Conservation (phyloP, 805 yeast genomes). For the Starmerella riodocensis region DNA sequence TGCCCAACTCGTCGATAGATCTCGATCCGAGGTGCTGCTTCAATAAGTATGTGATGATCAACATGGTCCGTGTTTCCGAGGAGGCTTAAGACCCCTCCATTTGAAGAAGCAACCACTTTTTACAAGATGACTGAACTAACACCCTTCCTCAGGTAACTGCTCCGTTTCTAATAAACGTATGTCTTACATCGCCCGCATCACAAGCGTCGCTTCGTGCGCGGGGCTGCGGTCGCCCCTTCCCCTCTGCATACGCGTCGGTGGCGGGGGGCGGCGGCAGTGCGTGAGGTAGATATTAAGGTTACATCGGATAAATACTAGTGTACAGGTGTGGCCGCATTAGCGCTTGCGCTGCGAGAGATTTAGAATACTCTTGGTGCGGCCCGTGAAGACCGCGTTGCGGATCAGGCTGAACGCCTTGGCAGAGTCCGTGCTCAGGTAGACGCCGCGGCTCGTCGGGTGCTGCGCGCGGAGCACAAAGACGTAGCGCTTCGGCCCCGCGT, state of each 20-base stretch:
- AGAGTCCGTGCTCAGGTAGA: constrained; percentile 20
- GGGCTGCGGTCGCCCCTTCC: too few relatives aligned
- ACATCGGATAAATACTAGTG: too few relatives aligned
- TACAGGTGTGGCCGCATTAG: too few relatives aligned
- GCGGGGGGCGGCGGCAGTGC: too few relatives aligned
- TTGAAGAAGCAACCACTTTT: constrained; percentile 27
- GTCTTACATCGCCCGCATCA: too few relatives aligned
- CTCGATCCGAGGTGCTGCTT: too few relatives aligned
- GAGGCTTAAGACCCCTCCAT: constrained; percentile 29
- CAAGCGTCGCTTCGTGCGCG: too few relatives aligned
- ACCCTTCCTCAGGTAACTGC: neutral
- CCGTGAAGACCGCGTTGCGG: constrained; percentile 24
- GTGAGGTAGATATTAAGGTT: too few relatives aligned
- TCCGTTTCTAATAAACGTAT: neutral
- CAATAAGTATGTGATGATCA: constrained; percentile 21
- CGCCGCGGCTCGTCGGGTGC: constrained; percentile 16
- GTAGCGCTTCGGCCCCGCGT: constrained; percentile 18
- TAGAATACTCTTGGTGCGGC: constrained; percentile 17
- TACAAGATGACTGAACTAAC: constrained; percentile 17
- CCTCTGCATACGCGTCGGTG: too few relatives aligned
- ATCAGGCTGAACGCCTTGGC: constrained; percentile 21
- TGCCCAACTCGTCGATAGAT: neutral
- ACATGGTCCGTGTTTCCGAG: constrained; percentile 32
- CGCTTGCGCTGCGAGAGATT: neutral
- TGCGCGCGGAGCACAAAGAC: constrained; percentile 21